Base-by-base conservation (phyloP, 495 filamentous ascomycete species). In the Thermothielavioides terrestris region DNA sequence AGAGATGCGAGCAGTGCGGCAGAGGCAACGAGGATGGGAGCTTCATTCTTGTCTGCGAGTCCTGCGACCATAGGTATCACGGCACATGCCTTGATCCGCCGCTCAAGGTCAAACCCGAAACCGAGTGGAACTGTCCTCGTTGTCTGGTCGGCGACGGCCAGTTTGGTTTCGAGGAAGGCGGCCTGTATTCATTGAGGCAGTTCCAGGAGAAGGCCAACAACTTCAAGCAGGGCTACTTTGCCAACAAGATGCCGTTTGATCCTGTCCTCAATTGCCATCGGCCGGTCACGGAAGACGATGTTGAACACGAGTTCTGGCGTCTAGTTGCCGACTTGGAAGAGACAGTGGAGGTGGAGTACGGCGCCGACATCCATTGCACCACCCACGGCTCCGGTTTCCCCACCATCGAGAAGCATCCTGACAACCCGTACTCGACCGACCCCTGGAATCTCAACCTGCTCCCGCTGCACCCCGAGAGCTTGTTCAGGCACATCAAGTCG, bases 331-430 rank as follows among this genome's bases (percentile, higher is more conserved):
- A 85, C 63, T 70, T 95, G 39, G 89, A 91, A 47, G 92, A 97
- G 64, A 94, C 88, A 1, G 89, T 96, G 11, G 91, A 96, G 61
- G 92, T 99, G 12, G 92, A 99, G 65, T 99, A 99, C 62, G 92
- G 92, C 30, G 92, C 92, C 4, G 92, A 99, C 63, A 95, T 99
- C 48, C 92, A 99, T 63, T 96, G 91, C 14, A 97, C 92, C 1
- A 99, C 92, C 0, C 94, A 97, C 58, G 92, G 92, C 42, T 96
- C 91, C 62, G 92, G 92, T 7, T 99, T 99, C 63, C 92, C 92
- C 1, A 99, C 94, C 0, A 79, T 95, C 22, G 94, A 99, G 59
- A 85, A 87, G 55, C 84, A 95, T 53, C 91, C 94, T 9, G 75
- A 83, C 43, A 82, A 96, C 67, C 75, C 82, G 0, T 94, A 95